These are phyloP conservation scores for Yamadazyma phyllophila DNA, from an alignment of 805 yeast species.

Conservation along the genomic window DNA sequence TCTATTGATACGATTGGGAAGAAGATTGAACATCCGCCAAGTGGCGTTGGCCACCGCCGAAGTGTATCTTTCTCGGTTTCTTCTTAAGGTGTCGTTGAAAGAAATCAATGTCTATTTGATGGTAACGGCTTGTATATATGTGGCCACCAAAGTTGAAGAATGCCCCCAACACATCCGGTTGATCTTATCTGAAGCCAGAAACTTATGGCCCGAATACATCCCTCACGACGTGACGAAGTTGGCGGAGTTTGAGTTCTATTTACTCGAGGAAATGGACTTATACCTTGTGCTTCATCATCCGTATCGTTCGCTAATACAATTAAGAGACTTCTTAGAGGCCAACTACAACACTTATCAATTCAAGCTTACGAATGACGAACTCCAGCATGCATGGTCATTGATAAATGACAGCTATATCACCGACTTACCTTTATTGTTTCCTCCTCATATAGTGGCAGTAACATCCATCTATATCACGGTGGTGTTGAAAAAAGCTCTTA, in stretches of 20 bases:
- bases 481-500: conserved; percentile 46
- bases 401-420: conserved; percentile 88
- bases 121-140: conserved; percentile 80
- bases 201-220: conserved; percentile 91
- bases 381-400: conserved; percentile 85
- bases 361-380: conserved; percentile 56
- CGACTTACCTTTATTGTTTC: conserved; percentile 75
- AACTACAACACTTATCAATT: conserved; percentile 27
- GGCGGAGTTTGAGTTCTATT: conserved; percentile 93
- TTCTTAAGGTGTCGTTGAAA: conserved; percentile 66
- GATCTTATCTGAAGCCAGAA: conserved; percentile 78
- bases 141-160: conserved; percentile 93
- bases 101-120: conserved; percentile 82
- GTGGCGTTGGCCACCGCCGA: conserved; percentile 87
- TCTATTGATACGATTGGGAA: conserved; percentile 70
- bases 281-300: conserved; percentile 75
- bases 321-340: conserved; percentile 43
- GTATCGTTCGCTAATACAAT: conserved; percentile 58
- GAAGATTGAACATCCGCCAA: conserved; percentile 75
- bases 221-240: conserved; percentile 88
- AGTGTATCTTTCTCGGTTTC: conserved; percentile 74
- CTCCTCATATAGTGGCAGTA: conserved; percentile 87
- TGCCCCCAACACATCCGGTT: conserved; percentile 91
- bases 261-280: conserved; percentile 82
- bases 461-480: conserved; percentile 79